Conservation (phyloP, 1,284 basidiomycete species). For the Porogramme epimiltina region DNA sequence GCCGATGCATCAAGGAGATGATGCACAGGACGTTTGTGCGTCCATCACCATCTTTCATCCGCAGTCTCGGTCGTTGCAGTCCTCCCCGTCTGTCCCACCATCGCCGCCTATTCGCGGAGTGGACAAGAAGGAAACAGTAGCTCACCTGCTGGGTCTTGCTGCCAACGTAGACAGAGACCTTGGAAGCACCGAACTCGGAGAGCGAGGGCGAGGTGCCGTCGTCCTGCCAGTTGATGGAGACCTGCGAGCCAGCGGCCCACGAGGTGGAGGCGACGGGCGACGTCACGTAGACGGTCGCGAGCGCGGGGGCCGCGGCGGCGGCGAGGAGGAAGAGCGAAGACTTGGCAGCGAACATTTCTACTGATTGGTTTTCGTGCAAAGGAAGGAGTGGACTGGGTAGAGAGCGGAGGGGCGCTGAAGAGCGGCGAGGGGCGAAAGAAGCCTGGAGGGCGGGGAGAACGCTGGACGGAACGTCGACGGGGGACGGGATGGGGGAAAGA, state of each 20-base stretch:
- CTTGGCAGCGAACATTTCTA: constrained; percentile 51
- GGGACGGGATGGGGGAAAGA: not conserved
- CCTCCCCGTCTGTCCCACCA: too few species aligned
- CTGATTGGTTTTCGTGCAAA: constrained; percentile 31
- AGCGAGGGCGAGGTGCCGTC: constrained; percentile 57
- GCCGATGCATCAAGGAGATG: too few species aligned
- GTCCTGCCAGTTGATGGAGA: constrained; percentile 73
- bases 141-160: constrained; percentile 61
- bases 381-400: constrained; percentile 32
- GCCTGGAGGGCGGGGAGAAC: constrained; percentile 11
- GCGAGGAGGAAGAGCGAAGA: constrained; percentile 53
- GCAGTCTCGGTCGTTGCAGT: too few species aligned
- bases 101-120: too few species aligned
- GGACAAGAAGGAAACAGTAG: not conserved
- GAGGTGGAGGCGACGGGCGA: constrained; percentile 53
- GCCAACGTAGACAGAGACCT: constrained; percentile 72
- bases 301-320: constrained; percentile 52
- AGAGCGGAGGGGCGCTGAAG: constrained; percentile 24
- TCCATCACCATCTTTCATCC: too few species aligned
- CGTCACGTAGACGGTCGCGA: constrained; percentile 63
- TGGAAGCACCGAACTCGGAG: constrained; percentile 56
- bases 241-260: constrained; percentile 59
- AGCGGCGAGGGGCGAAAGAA: constrained; percentile 14
- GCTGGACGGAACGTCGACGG: constrained; percentile 1
- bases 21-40: too few species aligned